phyloP scores from a whole-genome alignment of 2,329 filamentous ascomycete genomes.

The Calonectria hawksworthii region DNA sequence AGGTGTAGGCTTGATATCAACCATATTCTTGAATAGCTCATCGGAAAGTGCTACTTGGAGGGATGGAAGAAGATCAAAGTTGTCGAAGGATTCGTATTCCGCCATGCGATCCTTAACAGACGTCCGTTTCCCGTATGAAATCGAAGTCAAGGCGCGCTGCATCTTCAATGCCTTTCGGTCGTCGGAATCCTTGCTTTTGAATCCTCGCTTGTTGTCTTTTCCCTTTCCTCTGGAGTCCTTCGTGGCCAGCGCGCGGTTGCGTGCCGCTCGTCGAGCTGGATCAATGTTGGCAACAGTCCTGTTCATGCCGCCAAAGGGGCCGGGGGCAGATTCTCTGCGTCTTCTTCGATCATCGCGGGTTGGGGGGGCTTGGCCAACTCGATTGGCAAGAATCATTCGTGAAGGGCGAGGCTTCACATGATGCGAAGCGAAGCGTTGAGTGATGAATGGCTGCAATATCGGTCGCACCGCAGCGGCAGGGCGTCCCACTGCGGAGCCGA shows the following conservation, averaged over 20 bases:
- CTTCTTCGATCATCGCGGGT: slow-evolving; percentile 52
- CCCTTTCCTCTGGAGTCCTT: slow-evolving; percentile 43
- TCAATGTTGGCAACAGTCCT: slow-evolving; percentile 61
- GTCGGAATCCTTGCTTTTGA: slow-evolving; percentile 46
- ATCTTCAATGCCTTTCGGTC: slow-evolving; percentile 88
- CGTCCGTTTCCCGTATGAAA: slow-evolving; percentile 79
- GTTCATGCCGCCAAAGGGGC: slow-evolving; percentile 71
- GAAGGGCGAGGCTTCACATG: slow-evolving; percentile 59
- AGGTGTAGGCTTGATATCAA: slow-evolving; percentile 85
- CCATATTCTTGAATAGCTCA: slow-evolving; percentile 82
- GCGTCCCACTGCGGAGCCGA: slow-evolving; percentile 37
- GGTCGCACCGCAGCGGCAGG: slow-evolving; percentile 28
- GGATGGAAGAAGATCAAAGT: slow-evolving; percentile 80
- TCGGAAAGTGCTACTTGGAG: slow-evolving; percentile 79
- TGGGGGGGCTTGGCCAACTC: slow-evolving; percentile 59
- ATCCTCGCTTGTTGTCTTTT: slow-evolving; percentile 46
- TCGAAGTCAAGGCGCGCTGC: slow-evolving; percentile 82
- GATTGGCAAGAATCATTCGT: slow-evolving; percentile 71
- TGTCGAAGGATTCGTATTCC: slow-evolving; percentile 82
- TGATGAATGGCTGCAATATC: slow-evolving; percentile 49
- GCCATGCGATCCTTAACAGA: slow-evolving; percentile 69
- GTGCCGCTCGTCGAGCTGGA: slow-evolving; percentile 36
- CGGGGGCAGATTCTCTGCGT: slow-evolving; percentile 57
- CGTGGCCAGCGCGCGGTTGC: slow-evolving; percentile 29
- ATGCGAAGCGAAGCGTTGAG: slow-evolving; percentile 54